Conservation (phyloP, 1,284 basidiomycete species). For the Microbotryum intermedium region DNA sequence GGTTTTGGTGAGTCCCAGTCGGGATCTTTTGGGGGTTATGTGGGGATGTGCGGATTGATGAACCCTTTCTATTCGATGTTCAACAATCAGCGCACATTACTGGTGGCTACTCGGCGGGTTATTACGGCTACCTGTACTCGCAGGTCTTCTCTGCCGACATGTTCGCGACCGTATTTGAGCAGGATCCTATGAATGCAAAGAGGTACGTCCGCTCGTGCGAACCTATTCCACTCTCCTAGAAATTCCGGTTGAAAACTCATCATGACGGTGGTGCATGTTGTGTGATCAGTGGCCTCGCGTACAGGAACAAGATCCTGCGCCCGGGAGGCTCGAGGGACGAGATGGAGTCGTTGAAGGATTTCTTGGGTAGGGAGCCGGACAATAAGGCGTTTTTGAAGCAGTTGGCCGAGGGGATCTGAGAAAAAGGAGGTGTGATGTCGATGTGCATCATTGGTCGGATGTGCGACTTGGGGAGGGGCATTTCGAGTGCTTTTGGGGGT, state of each 20-base stretch:
- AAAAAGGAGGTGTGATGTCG: too few species aligned
- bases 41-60: too few species aligned
- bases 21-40: too few species aligned
- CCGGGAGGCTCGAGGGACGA: slow-evolving; percentile 54
- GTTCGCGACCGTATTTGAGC: slow-evolving; percentile 69
- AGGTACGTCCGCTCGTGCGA: too few species aligned
- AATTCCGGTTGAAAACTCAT: too few species aligned
- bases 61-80: background rate
- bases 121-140: slow-evolving; percentile 62
- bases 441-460: too few species aligned
- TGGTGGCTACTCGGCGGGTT: slow-evolving; percentile 45
- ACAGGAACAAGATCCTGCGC: slow-evolving; percentile 50
- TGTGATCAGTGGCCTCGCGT: slow-evolving; percentile 33
- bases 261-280: too few species aligned
- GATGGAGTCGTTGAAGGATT: slow-evolving; percentile 53
- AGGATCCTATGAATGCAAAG: slow-evolving; percentile 57
- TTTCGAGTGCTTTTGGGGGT: too few species aligned
- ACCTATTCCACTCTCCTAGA: too few species aligned
- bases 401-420: slow-evolving; percentile 27
- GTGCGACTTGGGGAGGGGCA: too few species aligned
- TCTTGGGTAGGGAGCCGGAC: slow-evolving; percentile 67
- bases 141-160: slow-evolving; percentile 69
- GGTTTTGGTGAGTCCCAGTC: slow-evolving; percentile 47
- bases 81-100: slow-evolving; percentile 50
- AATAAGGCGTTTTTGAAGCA: slow-evolving; percentile 65